phyloP scores from a whole-genome alignment of 2,329 filamentous ascomycete species.

The Gremmenia infestans region DNA sequence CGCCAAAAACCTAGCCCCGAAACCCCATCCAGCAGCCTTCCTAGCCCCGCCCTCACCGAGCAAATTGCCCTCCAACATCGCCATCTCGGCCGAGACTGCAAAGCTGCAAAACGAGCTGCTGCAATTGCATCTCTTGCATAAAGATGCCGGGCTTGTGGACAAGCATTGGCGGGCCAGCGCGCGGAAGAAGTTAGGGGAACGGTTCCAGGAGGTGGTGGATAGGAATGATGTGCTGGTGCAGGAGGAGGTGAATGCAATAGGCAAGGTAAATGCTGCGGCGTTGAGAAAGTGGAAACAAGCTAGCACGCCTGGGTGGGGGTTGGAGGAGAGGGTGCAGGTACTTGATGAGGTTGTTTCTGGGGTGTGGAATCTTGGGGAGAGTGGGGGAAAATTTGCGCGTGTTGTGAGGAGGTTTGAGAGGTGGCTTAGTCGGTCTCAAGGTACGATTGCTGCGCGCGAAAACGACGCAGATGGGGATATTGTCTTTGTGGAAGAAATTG shows the following conservation, averaged over 20 bases:
- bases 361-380: conserved; percentile 53
- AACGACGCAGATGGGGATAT: conserved; percentile 28
- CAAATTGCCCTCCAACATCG: conserved; percentile 56
- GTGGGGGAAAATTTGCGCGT: conserved; percentile 51
- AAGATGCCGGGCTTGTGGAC: conserved; percentile 42
- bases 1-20: conserved; percentile 54
- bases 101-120: conserved; percentile 60
- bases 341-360: conserved; percentile 53
- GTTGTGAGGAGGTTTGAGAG: conserved; percentile 53
- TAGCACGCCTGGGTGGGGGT: conserved; percentile 29
- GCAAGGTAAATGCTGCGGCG: conserved; percentile 45
- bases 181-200: conserved; percentile 39
- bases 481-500: conserved; percentile 51
- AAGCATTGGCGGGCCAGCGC: conserved; percentile 54
- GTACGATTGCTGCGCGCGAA: conserved; percentile 42
- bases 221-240: conserved; percentile 39
- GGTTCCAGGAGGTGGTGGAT: conserved; percentile 36
- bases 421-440: conserved; percentile 48
- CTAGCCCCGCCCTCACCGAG: conserved; percentile 57
- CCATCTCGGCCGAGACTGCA: conserved; percentile 52
- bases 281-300: conserved; percentile 45
- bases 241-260: conserved; percentile 42
- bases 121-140: conserved; percentile 60
- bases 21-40: conserved; percentile 53
- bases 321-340: conserved; percentile 53